Evolutionary conservation across 2,329 filamentous ascomycete genomes (phyloP), one percentile per base, ranked within the genome.

Genomic region (Pseudogymnoascus sp.): DNA sequence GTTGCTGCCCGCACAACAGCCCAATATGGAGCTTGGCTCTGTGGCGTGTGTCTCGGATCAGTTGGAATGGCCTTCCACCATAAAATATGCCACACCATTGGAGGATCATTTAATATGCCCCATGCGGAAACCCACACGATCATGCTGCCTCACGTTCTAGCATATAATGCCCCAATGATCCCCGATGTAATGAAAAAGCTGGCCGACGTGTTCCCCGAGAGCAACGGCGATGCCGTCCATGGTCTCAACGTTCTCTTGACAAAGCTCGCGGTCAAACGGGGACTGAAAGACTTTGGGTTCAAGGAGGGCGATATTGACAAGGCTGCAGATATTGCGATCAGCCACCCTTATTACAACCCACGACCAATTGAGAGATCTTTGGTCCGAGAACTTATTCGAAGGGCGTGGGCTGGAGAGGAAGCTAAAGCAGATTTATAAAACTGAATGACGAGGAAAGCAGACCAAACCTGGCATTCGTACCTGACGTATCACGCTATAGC

Each of bases 91-190:
- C 85, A 88, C 68, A 82, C 81, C 0, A 75, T 87, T 1, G 85
- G 85, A 22, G 86, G 85, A 6, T 81, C 77, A 66, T 86, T 87
- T 70, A 79, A 82, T 63, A 76, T 88, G 6, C 83, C 85, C 0
- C 85, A 88, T 63, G 83, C 85, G 1, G 83, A 87, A 69, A 87
- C 84, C 0, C 86, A 88, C 67, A 84, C 84, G 0, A 80, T 83
- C 33, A 78, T 87, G 1, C 74, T 87, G 6, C 84, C 85, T 0
- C 85, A 87, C 67, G 81, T 83, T 0, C 72, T 87, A 2, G 81
- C 84, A 2, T 88, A 86, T 69, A 86, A 86, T 64, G 80, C 81
- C 0, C 81, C 82, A 0, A 74, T 72, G 0, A 77, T 85, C 2
- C 79, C 81, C 0, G 75, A 78, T 2, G 77, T 76, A 0, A 81